A percentile compares a stretch with the other conserved stretches of the same genome.
Conservation (phyloP, 2,329 filamentous ascomycete species). For the Chaetomium olivaceum region DNA sequence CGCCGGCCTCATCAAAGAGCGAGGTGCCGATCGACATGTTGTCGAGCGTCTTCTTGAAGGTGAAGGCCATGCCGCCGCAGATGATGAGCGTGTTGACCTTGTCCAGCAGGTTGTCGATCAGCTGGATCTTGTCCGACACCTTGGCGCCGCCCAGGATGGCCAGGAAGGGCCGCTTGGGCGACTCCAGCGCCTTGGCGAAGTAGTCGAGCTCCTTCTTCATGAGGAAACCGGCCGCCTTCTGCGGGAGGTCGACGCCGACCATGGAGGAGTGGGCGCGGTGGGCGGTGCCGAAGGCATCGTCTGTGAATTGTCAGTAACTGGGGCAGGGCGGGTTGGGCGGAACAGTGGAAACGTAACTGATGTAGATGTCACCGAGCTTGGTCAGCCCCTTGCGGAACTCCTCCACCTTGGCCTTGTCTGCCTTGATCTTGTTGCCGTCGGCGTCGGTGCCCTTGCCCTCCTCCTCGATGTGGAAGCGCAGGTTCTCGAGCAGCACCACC, state of each 20-base stretch:
- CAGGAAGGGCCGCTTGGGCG: slow-evolving; percentile 91
- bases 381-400: slow-evolving; percentile 95
- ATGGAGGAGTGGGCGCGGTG: slow-evolving; percentile 99
- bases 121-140: slow-evolving; percentile 99
- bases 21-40: slow-evolving; percentile 84
- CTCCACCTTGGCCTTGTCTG: slow-evolving; percentile 87
- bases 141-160: slow-evolving; percentile 98
- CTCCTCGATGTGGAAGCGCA: slow-evolving; percentile 97
- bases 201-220: slow-evolving; percentile 99
- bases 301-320: slow-evolving; percentile 47
- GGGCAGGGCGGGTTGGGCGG: neutral
- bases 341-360: slow-evolving; percentile 71
- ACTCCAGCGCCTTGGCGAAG: slow-evolving; percentile 95
- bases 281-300: slow-evolving; percentile 97
- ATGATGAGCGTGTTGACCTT: slow-evolving; percentile 98
- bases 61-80: slow-evolving; percentile 98
- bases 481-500: slow-evolving; percentile 91
- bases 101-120: slow-evolving; percentile 97
- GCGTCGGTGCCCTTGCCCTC: slow-evolving; percentile 94
- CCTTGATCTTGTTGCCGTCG: slow-evolving; percentile 96
- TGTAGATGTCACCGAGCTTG: slow-evolving; percentile 89
- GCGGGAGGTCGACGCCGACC: slow-evolving; percentile 93
- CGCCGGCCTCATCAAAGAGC: slow-evolving; percentile 90
- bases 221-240: slow-evolving; percentile 97
- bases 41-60: slow-evolving; percentile 99